Percentiles rank a stretch among this genome's conserved stretches.
phyloP scores from a whole-genome alignment of 257 asterid genomes.

The Perilla frutescens region DNA sequence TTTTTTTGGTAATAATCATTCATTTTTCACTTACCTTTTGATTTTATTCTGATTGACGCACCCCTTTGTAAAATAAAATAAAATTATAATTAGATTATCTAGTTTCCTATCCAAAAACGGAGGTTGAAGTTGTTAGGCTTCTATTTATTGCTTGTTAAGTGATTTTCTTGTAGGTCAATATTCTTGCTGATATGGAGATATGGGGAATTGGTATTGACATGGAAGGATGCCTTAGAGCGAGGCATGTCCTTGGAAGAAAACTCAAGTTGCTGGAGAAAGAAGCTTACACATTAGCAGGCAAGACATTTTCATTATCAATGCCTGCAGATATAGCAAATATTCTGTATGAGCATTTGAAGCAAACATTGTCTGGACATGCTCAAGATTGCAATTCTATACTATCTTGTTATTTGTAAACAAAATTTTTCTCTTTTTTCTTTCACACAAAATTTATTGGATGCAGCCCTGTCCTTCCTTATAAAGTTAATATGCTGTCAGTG shows the following conservation, averaged over 20 bases:
- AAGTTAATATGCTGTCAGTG: constrained; percentile 12
- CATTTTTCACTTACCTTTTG: no score
- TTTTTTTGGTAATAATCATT: no score
- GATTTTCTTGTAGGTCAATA: no score
- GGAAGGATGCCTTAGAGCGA: no score
- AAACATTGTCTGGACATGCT: constrained; percentile 70
- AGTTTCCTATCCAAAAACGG: neutral
- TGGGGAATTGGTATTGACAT: no score
- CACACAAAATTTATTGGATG: neutral
- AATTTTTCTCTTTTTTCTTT: neutral
- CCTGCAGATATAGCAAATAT: constrained; percentile 94
- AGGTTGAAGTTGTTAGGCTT: constrained; percentile 14
- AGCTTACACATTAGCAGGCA: constrained; percentile 90
- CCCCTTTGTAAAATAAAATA: no score
- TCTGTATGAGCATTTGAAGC: constrained; percentile 89
- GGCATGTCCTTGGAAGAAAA: no score
- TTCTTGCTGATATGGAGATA: no score
- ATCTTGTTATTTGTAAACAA: constrained; percentile 14
- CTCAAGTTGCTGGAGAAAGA: no score
- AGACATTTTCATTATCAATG: constrained; percentile 70
- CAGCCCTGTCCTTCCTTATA: neutral
- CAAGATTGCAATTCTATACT: neutral
- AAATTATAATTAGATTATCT: no score
- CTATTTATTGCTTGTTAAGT: constrained; percentile 40
- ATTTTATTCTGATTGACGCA: no score